These are phyloP conservation scores for Talaromyces thailandensis DNA, from an alignment of 495 filamentous ascomycete species.

Conservation along the genomic window DNA sequence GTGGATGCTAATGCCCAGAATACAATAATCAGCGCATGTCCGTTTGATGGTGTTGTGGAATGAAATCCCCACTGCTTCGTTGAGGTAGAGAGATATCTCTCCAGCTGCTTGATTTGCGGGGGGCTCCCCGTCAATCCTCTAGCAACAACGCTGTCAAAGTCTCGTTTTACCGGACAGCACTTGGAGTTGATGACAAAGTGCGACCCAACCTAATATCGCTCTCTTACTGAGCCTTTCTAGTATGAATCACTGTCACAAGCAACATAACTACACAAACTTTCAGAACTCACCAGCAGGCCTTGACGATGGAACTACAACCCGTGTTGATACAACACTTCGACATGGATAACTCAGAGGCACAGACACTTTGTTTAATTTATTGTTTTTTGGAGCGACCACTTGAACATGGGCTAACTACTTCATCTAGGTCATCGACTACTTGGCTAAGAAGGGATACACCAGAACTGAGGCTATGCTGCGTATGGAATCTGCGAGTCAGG, in stretches of 20 bases:
- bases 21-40: not conserved
- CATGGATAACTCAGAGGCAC: not conserved
- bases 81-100: not conserved
- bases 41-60: not conserved
- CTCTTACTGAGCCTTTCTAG: not conserved
- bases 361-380: conserved; percentile 4
- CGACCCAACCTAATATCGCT: not conserved
- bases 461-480: conserved; percentile 89
- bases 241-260: not conserved
- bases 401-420: conserved; percentile 3
- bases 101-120: not conserved
- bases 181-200: not conserved
- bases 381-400: not conserved
- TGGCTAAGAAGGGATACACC: conserved; percentile 91
- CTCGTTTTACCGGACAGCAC: not conserved
- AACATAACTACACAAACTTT: not conserved
- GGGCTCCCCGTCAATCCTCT: not conserved
- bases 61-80: not conserved
- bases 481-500: conserved; percentile 74
- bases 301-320: not conserved
- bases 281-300: not conserved
- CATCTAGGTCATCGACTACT: conserved; percentile 82
- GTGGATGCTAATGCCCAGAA: too few species aligned
- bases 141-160: not conserved
- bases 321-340: too few species aligned